Base-by-base conservation (phyloP, 805 yeast species). In the Suhomyces vadensis region DNA sequence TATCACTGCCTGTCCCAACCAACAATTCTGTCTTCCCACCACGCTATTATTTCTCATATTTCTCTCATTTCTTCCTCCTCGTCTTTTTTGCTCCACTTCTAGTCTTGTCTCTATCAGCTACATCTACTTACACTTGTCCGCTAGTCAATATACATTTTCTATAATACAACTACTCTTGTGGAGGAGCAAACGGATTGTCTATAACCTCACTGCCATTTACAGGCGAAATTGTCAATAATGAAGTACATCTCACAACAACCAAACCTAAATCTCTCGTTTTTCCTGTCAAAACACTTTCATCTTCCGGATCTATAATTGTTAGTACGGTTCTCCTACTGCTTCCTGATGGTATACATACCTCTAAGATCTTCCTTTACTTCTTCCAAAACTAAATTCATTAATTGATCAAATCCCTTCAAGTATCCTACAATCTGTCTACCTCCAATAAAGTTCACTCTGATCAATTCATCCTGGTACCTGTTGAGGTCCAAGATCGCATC, bases 161-260 rank as follows among this genome's bases (percentile, higher is more conserved):
- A 41, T 37, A 37, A 39, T 36, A 38, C 40, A 35, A 20, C 14
- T 33, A 33, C 31, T 40, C 35, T 40, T 45, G 35, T 6, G 35
- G 43, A 17, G 42, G 42, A 10, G 54, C 64, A 58, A 84, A 85
- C 7, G 94, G 94, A 56, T 86, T 86, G 37, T 78, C 83, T 56
- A 87, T 85, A 45, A 72, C 67, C 55, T 81, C 87, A 53, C 79
- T 74, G 8, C 95, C 94, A 39, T 84, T 83, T 29, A 78, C 75
- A 17, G 95, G 92, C 3, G 91, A 82, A 58, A 83, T 77, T 3
- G 88, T 79, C 53, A 87, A 76, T 46, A 92, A 64, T 43, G 83
- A 73, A 3, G 95, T 90, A 10, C 97, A 95, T 65, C 97, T 82
- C 6, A 87, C 87, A 35, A 92, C 92, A 17, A 89, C 90, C 26